Conservation (phyloP, 352 stramenopile genomes). For the Elongisporangium prolatum region DNA sequence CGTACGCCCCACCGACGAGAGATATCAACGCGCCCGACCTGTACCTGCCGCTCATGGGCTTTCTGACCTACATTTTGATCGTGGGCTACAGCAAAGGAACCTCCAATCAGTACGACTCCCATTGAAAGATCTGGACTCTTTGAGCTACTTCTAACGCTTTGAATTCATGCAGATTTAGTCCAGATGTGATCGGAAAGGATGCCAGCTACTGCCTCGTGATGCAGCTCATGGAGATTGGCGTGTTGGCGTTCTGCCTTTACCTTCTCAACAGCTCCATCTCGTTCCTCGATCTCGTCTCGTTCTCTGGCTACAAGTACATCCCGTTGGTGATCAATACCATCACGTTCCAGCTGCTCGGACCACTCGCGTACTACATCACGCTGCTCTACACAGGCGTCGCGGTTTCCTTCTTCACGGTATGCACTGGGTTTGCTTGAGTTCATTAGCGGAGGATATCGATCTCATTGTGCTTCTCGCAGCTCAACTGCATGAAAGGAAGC, state of each 20-base stretch:
- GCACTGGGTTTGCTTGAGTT: background rate
- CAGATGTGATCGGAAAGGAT: conserved; percentile 94
- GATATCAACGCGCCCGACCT: conserved; percentile 98
- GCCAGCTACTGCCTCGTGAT: conserved; percentile 89
- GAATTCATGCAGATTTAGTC: conserved; percentile 85
- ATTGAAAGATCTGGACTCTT: too few relatives aligned
- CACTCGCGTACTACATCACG: conserved; percentile 88
- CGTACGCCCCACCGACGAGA: conserved; percentile 87
- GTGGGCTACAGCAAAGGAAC: conserved; percentile 95
- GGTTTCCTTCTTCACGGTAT: conserved; percentile 94
- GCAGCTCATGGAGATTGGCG: conserved; percentile 90
- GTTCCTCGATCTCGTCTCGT: conserved; percentile 95
- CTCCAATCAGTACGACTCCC: conserved; percentile 70
- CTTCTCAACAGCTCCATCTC: conserved; percentile 90
- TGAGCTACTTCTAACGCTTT: conserved; percentile 4
- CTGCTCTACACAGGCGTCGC: conserved; percentile 93
- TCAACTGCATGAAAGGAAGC: conserved; percentile 87
- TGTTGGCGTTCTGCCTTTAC: conserved; percentile 94
- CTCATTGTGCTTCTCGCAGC: conserved; percentile 22
- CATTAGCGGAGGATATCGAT: conserved; percentile 1
- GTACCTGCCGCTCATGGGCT: conserved; percentile 99
- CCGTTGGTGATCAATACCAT: conserved; percentile 94
- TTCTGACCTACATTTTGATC: conserved; percentile 98
- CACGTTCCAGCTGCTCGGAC: conserved; percentile 79
- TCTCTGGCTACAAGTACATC: conserved; percentile 99